phyloP scores from a whole-genome alignment of 495 filamentous ascomycete species.

The Aspergillus steynii region DNA sequence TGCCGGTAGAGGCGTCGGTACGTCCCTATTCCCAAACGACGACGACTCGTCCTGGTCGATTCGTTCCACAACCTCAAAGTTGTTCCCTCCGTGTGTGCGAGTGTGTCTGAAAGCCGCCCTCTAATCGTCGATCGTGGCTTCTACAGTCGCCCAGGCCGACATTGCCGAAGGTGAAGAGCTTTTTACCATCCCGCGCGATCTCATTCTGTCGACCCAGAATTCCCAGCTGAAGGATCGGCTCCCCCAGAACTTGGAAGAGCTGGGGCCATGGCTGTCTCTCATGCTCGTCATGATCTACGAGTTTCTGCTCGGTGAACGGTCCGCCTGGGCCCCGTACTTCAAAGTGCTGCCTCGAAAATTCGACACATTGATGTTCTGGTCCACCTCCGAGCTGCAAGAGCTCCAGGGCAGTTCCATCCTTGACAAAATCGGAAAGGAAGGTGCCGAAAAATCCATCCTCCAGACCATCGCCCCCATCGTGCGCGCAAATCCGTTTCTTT shows the following conservation, averaged over 20 bases:
- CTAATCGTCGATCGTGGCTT: constrained; percentile 25
- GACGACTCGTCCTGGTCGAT: constrained; percentile 21
- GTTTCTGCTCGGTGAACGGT: constrained; percentile 58
- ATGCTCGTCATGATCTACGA: constrained; percentile 84
- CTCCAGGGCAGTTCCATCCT: constrained; percentile 77
- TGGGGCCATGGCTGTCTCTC: constrained; percentile 60
- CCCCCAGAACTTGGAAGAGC: constrained; percentile 41
- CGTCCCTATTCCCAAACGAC: constrained; percentile 27
- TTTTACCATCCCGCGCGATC: constrained; percentile 60
- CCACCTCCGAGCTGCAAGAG: constrained; percentile 63
- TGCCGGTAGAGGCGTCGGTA: constrained; percentile 63
- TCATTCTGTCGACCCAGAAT: constrained; percentile 54
- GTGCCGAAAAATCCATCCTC: constrained; percentile 69
- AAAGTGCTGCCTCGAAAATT: constrained; percentile 76
- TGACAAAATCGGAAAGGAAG: constrained; percentile 72
- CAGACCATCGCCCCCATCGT: constrained; percentile 64
- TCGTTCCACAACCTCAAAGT: constrained; percentile 13
- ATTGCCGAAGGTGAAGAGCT: constrained; percentile 64
- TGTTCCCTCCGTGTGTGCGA: neutral
- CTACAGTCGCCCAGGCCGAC: constrained; percentile 55
- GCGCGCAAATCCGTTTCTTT: constrained; percentile 39
- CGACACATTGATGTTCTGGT: constrained; percentile 92
- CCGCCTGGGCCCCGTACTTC: constrained; percentile 79
- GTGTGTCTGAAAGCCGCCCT: constrained; percentile 9
- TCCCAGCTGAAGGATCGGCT: constrained; percentile 49